These are phyloP conservation scores for Plasmodium inui DNA, from an alignment of 169 alveolate species.

Conservation along the genomic window DNA sequence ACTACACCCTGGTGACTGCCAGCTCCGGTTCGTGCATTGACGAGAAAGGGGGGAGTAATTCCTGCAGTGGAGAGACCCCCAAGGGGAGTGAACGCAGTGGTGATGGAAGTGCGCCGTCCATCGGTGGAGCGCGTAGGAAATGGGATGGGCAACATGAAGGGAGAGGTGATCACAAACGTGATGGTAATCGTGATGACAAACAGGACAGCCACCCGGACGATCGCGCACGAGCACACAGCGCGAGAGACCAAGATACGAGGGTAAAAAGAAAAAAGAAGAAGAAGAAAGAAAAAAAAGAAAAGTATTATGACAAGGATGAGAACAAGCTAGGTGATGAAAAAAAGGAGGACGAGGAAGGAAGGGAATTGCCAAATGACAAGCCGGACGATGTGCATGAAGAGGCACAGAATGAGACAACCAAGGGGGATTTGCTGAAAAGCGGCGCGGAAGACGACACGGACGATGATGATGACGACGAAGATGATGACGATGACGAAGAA, in stretches of 20 bases:
- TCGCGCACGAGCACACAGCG: not conserved
- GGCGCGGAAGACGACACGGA: not conserved
- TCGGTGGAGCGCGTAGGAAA: not conserved
- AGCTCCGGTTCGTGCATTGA: conserved; percentile 9
- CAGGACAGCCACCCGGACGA: not conserved
- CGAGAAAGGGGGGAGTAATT: not conserved
- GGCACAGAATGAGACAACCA: not conserved
- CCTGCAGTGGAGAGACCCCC: not conserved
- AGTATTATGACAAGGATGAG: not conserved
- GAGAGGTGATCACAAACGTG: not conserved
- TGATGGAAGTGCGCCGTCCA: not conserved
- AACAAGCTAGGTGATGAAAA: conserved; percentile 1
- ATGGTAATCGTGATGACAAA: not conserved
- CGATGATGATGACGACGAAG: conserved; percentile 12
- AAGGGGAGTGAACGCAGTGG: not conserved
- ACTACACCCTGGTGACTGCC: conserved; percentile 13
- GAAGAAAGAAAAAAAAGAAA: conserved; percentile 10
- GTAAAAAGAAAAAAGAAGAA: conserved; percentile 21
- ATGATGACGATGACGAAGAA: conserved; percentile 39
- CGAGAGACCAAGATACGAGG: not conserved
- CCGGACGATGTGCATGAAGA: not conserved
- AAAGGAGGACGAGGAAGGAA: not conserved
- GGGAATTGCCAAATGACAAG: not conserved
- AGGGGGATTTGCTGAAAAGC: not conserved
- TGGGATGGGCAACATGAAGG: no score